These are phyloP conservation scores for Chrysopogon serrulatus DNA, from an alignment of 176 grass and related monocot species.

Conservation along the genomic window DNA sequence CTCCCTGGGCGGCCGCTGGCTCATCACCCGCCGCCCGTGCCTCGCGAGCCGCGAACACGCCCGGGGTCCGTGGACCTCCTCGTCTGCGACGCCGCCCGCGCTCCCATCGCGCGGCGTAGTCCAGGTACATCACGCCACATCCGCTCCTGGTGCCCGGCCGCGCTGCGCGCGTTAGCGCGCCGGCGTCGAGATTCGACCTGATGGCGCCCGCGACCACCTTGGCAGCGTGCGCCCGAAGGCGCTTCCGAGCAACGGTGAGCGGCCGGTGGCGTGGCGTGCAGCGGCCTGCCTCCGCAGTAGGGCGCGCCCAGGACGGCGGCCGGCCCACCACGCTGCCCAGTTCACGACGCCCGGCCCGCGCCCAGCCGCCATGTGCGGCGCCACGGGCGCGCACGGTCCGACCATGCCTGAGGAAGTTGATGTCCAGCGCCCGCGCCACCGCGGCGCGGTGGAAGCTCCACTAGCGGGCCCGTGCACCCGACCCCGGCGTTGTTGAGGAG, in stretches of 20 bases:
- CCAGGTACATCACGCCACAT: slow-evolving; percentile 31
- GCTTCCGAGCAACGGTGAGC: slow-evolving; percentile 47
- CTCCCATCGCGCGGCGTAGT: slow-evolving; percentile 30
- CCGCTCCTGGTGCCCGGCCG: too few species aligned
- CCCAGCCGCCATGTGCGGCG: slow-evolving; percentile 32
- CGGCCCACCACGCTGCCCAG: slow-evolving; percentile 46
- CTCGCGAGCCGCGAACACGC: neutral
- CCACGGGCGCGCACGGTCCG: slow-evolving; percentile 34
- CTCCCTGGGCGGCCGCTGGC: slow-evolving; percentile 23
- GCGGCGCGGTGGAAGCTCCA: slow-evolving; percentile 30
- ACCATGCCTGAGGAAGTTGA: slow-evolving; percentile 58
- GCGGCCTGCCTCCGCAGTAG: slow-evolving; percentile 68
- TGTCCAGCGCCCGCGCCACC: slow-evolving; percentile 31
- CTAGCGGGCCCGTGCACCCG: slow-evolving; percentile 54
- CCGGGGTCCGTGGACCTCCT: neutral
- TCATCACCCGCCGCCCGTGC: slow-evolving; percentile 16
- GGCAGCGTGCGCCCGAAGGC: slow-evolving; percentile 53
- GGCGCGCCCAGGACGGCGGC: slow-evolving; percentile 47
- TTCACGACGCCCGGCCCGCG: slow-evolving; percentile 51
- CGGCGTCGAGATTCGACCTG: slow-evolving; percentile 25
- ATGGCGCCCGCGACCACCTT: slow-evolving; percentile 53
- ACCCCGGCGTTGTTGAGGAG: slow-evolving; percentile 64
- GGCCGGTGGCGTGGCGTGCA: slow-evolving; percentile 59
- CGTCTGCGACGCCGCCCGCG: slow-evolving; percentile 24
- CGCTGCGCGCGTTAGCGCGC: slow-evolving; percentile 33